Evolutionary conservation across 345 rosid species (phyloP).

Genomic region (Camelina hispida): DNA sequence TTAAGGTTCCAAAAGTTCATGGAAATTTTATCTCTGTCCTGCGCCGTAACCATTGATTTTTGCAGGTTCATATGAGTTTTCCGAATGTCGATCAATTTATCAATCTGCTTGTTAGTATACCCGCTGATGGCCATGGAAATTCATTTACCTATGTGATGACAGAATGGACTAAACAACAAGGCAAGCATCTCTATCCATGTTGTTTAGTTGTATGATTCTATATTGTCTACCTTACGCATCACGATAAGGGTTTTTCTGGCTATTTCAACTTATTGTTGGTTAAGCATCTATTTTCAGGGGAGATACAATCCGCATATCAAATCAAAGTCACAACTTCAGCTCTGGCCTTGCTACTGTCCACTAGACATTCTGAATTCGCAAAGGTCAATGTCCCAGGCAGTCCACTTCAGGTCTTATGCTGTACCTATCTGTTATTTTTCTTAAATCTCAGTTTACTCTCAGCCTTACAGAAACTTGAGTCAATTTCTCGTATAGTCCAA

Average conservation of each 20-base stretch:
- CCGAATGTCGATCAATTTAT: slow-evolving; percentile 80
- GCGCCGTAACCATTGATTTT: slow-evolving; percentile 11
- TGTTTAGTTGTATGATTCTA: slow-evolving; percentile 19
- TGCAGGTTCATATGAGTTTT: slow-evolving; percentile 86
- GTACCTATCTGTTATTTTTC: neutral
- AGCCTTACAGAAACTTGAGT: slow-evolving; percentile 29
- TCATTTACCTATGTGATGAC: slow-evolving; percentile 79
- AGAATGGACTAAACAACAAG: slow-evolving; percentile 93
- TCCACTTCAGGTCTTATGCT: slow-evolving; percentile 61
- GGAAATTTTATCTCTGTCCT: neutral
- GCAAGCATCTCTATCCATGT: slow-evolving; percentile 47
- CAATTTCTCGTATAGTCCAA: slow-evolving; percentile 50
- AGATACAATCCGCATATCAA: slow-evolving; percentile 86
- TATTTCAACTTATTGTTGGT: slow-evolving; percentile 30
- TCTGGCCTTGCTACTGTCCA: slow-evolving; percentile 74
- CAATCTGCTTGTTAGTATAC: slow-evolving; percentile 69
- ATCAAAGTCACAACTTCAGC: slow-evolving; percentile 88
- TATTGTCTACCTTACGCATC: slow-evolving; percentile 27
- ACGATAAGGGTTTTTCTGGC: slow-evolving; percentile 4
- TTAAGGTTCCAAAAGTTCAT: slow-evolving; percentile 9
- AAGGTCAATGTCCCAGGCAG: slow-evolving; percentile 80
- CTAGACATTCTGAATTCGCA: slow-evolving; percentile 72
- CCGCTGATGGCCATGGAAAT: slow-evolving; percentile 67
- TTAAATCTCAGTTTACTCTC: slow-evolving; percentile 4
- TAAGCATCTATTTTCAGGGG: slow-evolving; percentile 55